Evolutionary conservation across 208 protist species (phyloP), one percentile per base, ranked within the genome.

Genomic region (Acanthamoeba castellanii): DNA sequence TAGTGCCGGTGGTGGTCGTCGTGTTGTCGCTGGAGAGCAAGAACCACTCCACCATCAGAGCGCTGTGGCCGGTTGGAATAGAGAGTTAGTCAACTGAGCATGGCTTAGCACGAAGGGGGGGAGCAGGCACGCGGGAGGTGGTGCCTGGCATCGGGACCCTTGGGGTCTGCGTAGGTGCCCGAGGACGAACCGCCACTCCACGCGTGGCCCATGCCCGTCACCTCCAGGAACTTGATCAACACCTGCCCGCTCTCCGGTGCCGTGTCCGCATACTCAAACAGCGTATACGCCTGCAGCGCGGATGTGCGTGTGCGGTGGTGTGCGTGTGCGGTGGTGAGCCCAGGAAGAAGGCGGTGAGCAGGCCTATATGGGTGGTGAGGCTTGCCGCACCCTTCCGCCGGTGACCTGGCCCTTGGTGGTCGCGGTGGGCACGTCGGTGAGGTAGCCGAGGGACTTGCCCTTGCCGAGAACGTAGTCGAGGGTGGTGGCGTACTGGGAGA

Each of bases 121-220:
- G 14, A 37, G 37, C 37, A 37, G 37, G 37, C 37, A 37, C 37
- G 37, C 1, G 25, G 16, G 32, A 18, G 11, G n/a, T 11, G 11
- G 16, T 90, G 30, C 52, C 85, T 92, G 57, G 68, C 68, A n/a
- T 87, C 42, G 13, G 91, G 91, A 7, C 91, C 91, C 32, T 50
- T 57, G 47, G 91, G 91, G 27, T 94, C 91, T 37, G 91, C 82
- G 32, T 84, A 94, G 68, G 64, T 84, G 32, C 91, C 91, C 2
- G 91, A 37, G 16, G 34, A 45, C 20, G 52, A 72, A 27, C 91
- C 91, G 50, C 91, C 91, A 32, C 72, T 88, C 91, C 91, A 94
- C 16, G 91, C 91, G 27, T 94, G 91, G 91, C 66, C 64, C 91
- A 94, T 94, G 45, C 64, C 91, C 8, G 11, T 70, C 16, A 92